Evolutionary conservation across 1,284 basidiomycete genomes (phyloP).

Genomic region (Schizophyllum amplum): DNA sequence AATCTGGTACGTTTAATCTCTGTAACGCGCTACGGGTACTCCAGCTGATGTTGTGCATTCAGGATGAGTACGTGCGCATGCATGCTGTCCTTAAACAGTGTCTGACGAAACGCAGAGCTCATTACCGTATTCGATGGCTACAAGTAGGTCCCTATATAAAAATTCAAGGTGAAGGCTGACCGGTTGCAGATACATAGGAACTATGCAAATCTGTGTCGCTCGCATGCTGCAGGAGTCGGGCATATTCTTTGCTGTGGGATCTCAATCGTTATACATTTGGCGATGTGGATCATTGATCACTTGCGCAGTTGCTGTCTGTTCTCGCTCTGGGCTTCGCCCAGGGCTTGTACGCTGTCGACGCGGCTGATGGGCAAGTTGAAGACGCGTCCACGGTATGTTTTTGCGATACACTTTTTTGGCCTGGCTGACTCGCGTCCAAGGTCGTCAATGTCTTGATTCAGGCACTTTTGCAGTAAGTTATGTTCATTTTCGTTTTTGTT

Average conservation of each 20-base stretch:
- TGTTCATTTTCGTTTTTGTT: constrained; percentile 4
- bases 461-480: constrained; percentile 66
- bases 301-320: constrained; percentile 61
- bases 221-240: constrained; percentile 90
- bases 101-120: constrained; percentile 42
- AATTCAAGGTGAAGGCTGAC: not conserved
- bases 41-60: constrained; percentile 3
- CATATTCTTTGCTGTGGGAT: constrained; percentile 90
- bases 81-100: constrained; percentile 1
- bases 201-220: constrained; percentile 80
- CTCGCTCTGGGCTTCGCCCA: constrained; percentile 82
- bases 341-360: constrained; percentile 83
- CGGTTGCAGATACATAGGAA: constrained; percentile 59
- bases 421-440: constrained; percentile 21
- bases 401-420: not conserved
- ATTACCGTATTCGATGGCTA: constrained; percentile 76
- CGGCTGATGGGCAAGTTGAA: constrained; percentile 75
- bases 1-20: constrained; percentile 57
- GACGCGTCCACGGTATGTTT: constrained; percentile 24
- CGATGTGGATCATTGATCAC: constrained; percentile 6
- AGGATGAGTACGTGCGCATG: constrained; percentile 67
- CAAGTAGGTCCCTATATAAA: constrained; percentile 40
- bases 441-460: constrained; percentile 75
- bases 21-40: not conserved
- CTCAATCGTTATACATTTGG: constrained; percentile 25